Conservation (phyloP, 441 rosid genomes). For the Hura crepitans region DNA sequence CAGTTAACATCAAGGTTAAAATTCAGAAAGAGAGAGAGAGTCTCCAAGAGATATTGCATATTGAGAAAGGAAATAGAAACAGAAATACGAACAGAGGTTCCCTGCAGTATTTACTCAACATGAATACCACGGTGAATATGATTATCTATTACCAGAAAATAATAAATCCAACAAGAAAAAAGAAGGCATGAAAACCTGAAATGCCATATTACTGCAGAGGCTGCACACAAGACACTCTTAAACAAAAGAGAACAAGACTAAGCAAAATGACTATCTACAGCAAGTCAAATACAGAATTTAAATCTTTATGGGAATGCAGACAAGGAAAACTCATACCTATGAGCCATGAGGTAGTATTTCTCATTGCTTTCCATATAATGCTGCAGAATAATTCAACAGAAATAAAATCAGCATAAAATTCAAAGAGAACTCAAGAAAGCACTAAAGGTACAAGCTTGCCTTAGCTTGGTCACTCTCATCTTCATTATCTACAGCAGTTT, state of each 20-base stretch:
- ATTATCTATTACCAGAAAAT: constrained; percentile 5
- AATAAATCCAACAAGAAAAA: no score
- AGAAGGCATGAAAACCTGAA: neutral
- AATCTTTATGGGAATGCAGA: constrained; percentile 8
- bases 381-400: constrained; percentile 46
- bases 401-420: constrained; percentile 22
- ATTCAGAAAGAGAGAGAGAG: neutral
- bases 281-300: neutral
- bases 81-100: constrained; percentile 9
- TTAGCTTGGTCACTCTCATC: constrained; percentile 92
- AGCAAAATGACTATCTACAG: neutral
- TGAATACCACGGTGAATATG: neutral
- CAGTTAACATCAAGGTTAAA: neutral
- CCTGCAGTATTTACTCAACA: neutral
- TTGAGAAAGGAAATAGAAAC: neutral
- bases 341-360: constrained; percentile 95
- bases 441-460: constrained; percentile 39
- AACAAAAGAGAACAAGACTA: neutral
- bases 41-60: constrained; percentile 9
- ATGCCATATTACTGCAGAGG: neutral
- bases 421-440: constrained; percentile 22
- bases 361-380: constrained; percentile 96
- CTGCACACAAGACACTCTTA: neutral
- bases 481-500: constrained; percentile 65
- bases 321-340: constrained; percentile 48